Percentiles rank a stretch among this genome's conserved stretches.
These are phyloP conservation scores for Suhomyces vadensis DNA, from an alignment of 805 yeast species.

Conservation along the genomic window DNA sequence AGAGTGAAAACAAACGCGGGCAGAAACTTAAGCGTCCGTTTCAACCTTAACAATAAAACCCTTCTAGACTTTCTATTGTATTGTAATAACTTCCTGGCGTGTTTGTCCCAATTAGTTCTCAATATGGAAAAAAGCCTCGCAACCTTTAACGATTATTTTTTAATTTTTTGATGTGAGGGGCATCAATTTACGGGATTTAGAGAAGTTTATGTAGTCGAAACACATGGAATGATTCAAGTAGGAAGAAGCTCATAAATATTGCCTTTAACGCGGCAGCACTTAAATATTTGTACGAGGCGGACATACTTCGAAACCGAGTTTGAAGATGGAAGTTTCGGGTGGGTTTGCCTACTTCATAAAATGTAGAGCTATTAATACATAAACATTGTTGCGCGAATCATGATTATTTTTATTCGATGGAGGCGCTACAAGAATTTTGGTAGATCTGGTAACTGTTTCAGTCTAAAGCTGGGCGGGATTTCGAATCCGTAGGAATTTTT, in stretches of 20 bases:
- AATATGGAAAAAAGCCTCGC: constrained; percentile 1
- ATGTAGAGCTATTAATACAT: neutral
- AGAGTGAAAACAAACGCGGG: neutral
- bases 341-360: no score
- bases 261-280: no score
- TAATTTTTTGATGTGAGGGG: neutral
- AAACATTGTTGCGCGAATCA: neutral
- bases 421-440: neutral
- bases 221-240: constrained; percentile 1
- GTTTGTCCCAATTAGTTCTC: neutral
- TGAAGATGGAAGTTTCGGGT: no score
- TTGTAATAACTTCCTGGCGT: neutral
- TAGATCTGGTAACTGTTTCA: neutral
- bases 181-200: neutral
- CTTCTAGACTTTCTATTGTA: constrained; percentile 3
- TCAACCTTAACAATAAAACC: neutral
- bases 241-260: neutral
- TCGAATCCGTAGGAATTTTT: neutral
- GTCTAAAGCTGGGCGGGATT: neutral
- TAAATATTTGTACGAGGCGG: no score
- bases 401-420: neutral
- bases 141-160: neutral
- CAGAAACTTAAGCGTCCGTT: neutral
- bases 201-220: neutral
- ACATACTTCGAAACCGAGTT: no score